These are phyloP conservation scores for Arctium lappa DNA, from an alignment of 129 eudicot genomes.

Conservation along the genomic window DNA sequence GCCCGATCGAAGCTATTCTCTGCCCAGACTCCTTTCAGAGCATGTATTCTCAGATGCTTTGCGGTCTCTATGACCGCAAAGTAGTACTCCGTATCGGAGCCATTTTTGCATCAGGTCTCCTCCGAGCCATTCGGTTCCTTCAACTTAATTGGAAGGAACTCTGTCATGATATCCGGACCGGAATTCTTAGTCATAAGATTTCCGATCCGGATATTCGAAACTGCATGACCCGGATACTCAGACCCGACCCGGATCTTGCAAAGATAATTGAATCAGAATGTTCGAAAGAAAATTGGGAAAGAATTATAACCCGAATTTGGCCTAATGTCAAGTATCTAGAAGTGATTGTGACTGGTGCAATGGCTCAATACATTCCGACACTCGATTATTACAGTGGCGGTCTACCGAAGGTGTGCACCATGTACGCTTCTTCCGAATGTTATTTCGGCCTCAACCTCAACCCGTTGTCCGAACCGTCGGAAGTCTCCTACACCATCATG, in stretches of 20 bases:
- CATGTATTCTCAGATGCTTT: conserved; percentile 55
- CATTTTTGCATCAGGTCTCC: conserved; percentile 53
- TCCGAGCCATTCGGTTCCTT: conserved; percentile 55
- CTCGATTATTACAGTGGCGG: conserved; percentile 51
- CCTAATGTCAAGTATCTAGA: conserved; percentile 45
- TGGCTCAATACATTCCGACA: conserved; percentile 50
- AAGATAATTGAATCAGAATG: conserved; percentile 30
- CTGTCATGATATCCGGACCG: conserved; percentile 38
- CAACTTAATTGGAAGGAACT: conserved; percentile 46
- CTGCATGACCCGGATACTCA: conserved; percentile 18
- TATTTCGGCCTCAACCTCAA: conserved; percentile 49
- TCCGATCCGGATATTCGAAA: conserved; percentile 32
- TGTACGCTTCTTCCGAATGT: conserved; percentile 52
- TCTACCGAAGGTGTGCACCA: conserved; percentile 45
- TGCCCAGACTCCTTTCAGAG: conserved; percentile 55
- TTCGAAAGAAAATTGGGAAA: conserved; percentile 35
- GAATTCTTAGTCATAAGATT: conserved; percentile 25
- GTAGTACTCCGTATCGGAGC: conserved; percentile 58
- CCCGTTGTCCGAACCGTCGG: conserved; percentile 41
- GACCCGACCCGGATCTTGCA: conserved; percentile 36
- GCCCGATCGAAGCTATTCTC: conserved; percentile 49
- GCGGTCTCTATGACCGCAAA: conserved; percentile 41
- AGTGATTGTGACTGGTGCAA: conserved; percentile 48
- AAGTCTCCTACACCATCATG: conserved; percentile 49
- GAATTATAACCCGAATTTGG: conserved; percentile 47